phyloP scores from a whole-genome alignment of 2,329 filamentous ascomycete genomes.

The Pseudocercospora ulei region DNA sequence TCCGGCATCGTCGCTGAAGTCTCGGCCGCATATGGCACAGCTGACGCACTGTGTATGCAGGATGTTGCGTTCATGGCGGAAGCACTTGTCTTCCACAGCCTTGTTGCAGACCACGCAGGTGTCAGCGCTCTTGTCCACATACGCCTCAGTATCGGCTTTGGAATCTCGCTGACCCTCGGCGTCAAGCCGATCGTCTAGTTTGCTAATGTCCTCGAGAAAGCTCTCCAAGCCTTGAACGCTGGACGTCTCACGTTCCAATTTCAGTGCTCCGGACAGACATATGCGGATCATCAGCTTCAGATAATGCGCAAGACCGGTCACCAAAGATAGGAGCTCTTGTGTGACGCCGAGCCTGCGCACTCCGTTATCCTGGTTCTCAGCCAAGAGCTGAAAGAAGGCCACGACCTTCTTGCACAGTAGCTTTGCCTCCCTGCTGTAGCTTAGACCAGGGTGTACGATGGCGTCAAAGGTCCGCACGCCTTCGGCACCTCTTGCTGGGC shows the following conservation, averaged over 20 bases:
- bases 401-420: constrained; percentile 99
- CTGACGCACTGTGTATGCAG: constrained; percentile 75
- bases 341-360: constrained; percentile 87
- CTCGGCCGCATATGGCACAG: constrained; percentile 60
- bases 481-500: constrained; percentile 31
- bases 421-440: constrained; percentile 93
- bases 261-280: constrained; percentile 84
- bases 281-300: constrained; percentile 95
- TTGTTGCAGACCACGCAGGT: constrained; percentile 72
- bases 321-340: constrained; percentile 92
- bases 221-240: constrained; percentile 65
- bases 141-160: constrained; percentile 36
- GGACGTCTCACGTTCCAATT: constrained; percentile 73
- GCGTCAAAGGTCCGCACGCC: constrained; percentile 30
- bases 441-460: constrained; percentile 54
- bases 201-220: constrained; percentile 73
- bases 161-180: constrained; percentile 52
- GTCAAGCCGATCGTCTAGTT: constrained; percentile 67
- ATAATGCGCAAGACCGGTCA: constrained; percentile 93
- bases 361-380: constrained; percentile 87
- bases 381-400: constrained; percentile 88
- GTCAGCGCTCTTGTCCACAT: constrained; percentile 49
- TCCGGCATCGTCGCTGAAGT: constrained; percentile 58
- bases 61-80: constrained; percentile 60
- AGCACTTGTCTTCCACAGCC: constrained; percentile 90